Evolutionary conservation across 148 eudicot genomes (phyloP), one percentile per base, ranked within the genome.

Genomic region (Cornus controversa): DNA sequence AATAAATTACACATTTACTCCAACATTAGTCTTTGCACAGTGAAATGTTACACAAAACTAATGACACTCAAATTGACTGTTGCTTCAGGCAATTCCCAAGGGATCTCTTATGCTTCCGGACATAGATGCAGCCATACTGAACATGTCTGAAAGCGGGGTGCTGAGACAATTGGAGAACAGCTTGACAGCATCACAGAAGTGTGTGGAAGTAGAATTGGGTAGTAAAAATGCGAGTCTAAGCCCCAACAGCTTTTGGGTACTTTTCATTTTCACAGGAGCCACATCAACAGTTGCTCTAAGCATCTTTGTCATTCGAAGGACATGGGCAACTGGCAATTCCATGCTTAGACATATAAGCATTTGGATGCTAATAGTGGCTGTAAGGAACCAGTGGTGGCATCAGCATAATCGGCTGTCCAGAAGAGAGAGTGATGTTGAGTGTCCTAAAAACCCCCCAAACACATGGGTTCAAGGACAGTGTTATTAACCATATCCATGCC

Each of bases 181-280:
- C 2, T 18, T 53, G 29, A 40, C 58, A 7, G 76, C 34, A 10
- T 37, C 82, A 10, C 77, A 78, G 71, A 64, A 71, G 45, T 82
- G 85, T 34, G 70, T 79, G 25, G 82, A 82, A 5, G 65, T 53
- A 6, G 73, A 71, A 16, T 37, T 34, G 22, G 60, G 27, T 25
- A 53, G 67, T 66, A 80, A 81, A 54, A 74, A 27, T 14, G 54
- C 5, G 0, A 82, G 79, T 74, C 77, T 82, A 9, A 75, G 77
- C 80, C 82, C 72, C 42, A 64, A 37, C n/a, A 79, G 77, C 74
- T 82, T 82, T 42, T 75, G 25, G 36, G 68, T 82, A 40, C 82
- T 82, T 8, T 82, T 82, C 47, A 47, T 67, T 14, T 58, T 79
- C 4, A 66, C 82, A 2, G 80, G 73, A 71, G 81, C 63, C 23